Base-by-base conservation (phyloP, 2,329 filamentous ascomycete genomes). In the Aureobasidium sp. region DNA sequence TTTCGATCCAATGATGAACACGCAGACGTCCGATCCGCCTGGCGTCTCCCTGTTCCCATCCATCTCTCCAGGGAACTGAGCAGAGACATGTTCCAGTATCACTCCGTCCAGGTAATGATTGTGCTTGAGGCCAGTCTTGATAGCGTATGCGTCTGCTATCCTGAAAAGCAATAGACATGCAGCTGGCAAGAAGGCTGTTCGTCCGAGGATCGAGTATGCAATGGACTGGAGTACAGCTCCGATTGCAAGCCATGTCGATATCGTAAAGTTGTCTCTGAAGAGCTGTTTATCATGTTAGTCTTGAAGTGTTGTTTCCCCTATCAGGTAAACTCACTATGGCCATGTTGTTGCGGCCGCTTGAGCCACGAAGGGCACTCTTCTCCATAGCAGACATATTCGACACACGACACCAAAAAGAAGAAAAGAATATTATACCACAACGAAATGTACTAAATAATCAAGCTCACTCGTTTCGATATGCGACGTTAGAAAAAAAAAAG, bases 221-320 rank as follows among this genome's bases (percentile, higher is more conserved):
- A 69, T 55, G 34, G 65, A 65, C 62, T 75, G 71, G 7, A 70
- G 51, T 17, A 67, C 53, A 27, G 68, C 69, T 30, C 72, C 71
- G 12, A 73, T 21, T 24, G 69, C 57, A 16, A 74, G 66, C 70
- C 70, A 73, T 14, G 70, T 71, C 10, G 67, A 60, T 54, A 73
- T 61, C 19, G 62, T 61, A 56, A 74, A 64, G 47, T 66, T 67
- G 53, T 70, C 63, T 17, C 69, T 67, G 19, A 70, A 58, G 22
- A 68, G 34, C 60, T 64, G 55, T 30, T n/a, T 17, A 1, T 2
- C 7, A 2, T 16, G 6, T 50, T 19, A 50, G 45, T 39, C 16
- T 11, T 12, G 16, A 39, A 25, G 21, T 14, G 14, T 4, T 3
- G 14, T n/a, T 2, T n/a, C 16, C 5, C 2, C 17, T 8, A 48